These are phyloP conservation scores for Hypoxylon sp. DNA, from an alignment of 2,329 filamentous ascomycete genomes.

Conservation along the genomic window DNA sequence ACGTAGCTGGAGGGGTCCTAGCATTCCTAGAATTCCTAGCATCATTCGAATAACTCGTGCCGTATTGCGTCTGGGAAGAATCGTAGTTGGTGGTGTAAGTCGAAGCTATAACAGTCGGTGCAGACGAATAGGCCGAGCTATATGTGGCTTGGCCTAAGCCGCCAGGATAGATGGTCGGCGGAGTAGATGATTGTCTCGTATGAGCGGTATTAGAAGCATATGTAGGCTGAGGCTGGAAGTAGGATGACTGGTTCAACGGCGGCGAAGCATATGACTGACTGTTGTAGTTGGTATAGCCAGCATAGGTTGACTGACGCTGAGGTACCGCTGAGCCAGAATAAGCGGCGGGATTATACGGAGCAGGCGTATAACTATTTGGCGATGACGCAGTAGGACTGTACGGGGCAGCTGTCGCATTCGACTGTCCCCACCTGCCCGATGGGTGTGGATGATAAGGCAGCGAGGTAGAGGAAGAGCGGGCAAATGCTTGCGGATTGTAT, in stretches of 20 bases:
- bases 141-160: constrained; percentile 61
- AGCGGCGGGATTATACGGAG: constrained; percentile 72
- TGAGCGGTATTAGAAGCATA: constrained; percentile 50
- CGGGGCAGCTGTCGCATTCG: constrained; percentile 51
- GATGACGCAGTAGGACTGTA: constrained; percentile 56
- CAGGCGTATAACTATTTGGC: constrained; percentile 63
- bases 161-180: constrained; percentile 52
- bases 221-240: constrained; percentile 52
- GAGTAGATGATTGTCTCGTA: constrained; percentile 51
- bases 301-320: constrained; percentile 67
- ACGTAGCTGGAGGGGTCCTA: constrained; percentile 56
- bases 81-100: constrained; percentile 50
- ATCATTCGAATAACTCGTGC: constrained; percentile 57
- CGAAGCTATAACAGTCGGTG: constrained; percentile 40
- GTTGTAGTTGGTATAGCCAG: constrained; percentile 64
- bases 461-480: constrained; percentile 67
- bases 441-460: constrained; percentile 65
- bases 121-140: constrained; percentile 55
- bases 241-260: constrained; percentile 50
- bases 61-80: constrained; percentile 54
- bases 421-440: constrained; percentile 53
- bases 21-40: constrained; percentile 53
- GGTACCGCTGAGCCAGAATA: constrained; percentile 65
- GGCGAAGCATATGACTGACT: constrained; percentile 54
- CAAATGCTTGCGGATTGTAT: constrained; percentile 81